Base-by-base conservation (phyloP, 306 rosid genomes). In the Lotus japonicus region DNA sequence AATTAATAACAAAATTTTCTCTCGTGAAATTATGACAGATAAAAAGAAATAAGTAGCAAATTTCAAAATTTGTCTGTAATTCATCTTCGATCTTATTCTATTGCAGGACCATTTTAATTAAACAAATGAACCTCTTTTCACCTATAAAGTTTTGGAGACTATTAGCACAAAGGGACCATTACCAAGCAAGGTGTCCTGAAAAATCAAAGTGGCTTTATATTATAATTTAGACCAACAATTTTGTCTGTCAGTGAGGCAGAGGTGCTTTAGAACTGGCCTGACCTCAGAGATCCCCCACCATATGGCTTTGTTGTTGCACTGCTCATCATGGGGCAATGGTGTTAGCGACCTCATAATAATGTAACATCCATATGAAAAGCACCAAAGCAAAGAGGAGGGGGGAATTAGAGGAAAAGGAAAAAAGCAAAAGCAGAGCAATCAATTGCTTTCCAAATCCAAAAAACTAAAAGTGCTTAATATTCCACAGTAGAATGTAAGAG, bases 401-500 rank as follows among this genome's bases (percentile, higher is more conserved):
- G 56, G 55, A 69, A 48, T 73, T 70, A 16, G 5, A 38, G 67
- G 58, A 60, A 57, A 12, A 7, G 18, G 46, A 9, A 51, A 52
- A 76, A 73, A 71, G 75, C 53, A 80, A 70, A 44, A 64, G 73
- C 16, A 60, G 77, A 60, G 77, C 49, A 57, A 68, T 74, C 18
- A 18, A 84, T 78, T 78, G 80, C 78, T 73, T 59, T 82, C 69
- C 82, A 84, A 84, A 83, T 75, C 77, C 61, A 71, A 68, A 62
- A 61, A 79, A 72, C 72, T 71, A 76, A 86, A 86, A 71, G 81
- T 71, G 75, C 17, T 42, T 78, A 86, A 64, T 72, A 82, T 79
- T 86, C 90, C 78, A 80, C 83, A 86, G 85, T 77, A 82, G 82
- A 70, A 83, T 80, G 50, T 64, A 78, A 82, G 82, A 75, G 84